A percentile compares a stretch with the other conserved stretches of the same genome.
These are phyloP conservation scores for Zymoseptoria passerinii DNA, from an alignment of 2,329 filamentous ascomycete genomes.

Conservation along the genomic window DNA sequence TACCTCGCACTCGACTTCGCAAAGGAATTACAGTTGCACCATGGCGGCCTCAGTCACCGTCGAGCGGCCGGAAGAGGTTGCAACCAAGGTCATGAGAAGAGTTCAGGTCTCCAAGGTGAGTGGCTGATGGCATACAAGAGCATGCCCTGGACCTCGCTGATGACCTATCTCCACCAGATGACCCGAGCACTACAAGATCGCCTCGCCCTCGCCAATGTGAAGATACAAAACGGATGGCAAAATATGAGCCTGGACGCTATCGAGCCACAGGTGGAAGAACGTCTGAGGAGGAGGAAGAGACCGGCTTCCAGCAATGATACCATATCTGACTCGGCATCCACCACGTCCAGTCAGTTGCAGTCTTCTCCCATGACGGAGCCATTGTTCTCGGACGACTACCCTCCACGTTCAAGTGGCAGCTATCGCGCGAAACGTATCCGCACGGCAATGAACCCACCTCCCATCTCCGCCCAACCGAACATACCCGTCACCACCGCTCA, in stretches of 20 bases:
- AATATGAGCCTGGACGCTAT: slow-evolving; percentile 78
- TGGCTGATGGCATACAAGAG: slow-evolving; percentile 1
- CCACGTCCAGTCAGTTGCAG: slow-evolving; percentile 68
- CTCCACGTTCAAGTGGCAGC: slow-evolving; percentile 57
- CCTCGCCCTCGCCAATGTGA: slow-evolving; percentile 91
- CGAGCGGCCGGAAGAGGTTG: slow-evolving; percentile 28
- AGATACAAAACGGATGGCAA: slow-evolving; percentile 92
- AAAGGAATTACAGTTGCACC: background rate
- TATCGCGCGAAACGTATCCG: slow-evolving; percentile 24
- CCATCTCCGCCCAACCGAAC: background rate
- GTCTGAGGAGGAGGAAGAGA: slow-evolving; percentile 65
- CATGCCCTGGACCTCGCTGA: slow-evolving; percentile 4
- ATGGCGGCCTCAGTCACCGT: slow-evolving; percentile 22
- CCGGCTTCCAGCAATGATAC: slow-evolving; percentile 56
- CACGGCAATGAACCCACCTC: background rate
- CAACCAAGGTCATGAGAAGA: slow-evolving; percentile 30
- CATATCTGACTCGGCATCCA: slow-evolving; percentile 80
- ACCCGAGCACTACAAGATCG: slow-evolving; percentile 87
- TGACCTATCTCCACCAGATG: slow-evolving; percentile 52
- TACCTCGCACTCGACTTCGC: background rate
- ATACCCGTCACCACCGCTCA: slow-evolving; percentile 18
- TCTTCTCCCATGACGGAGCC: slow-evolving; percentile 74
- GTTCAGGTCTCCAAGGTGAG: slow-evolving; percentile 34
- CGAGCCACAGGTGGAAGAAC: slow-evolving; percentile 73
- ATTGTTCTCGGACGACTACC: slow-evolving; percentile 75